A percentile compares a stretch with the other conserved stretches of the same genome.
Conservation (phyloP, 306 rosid species). For the Rubus idaeus region DNA sequence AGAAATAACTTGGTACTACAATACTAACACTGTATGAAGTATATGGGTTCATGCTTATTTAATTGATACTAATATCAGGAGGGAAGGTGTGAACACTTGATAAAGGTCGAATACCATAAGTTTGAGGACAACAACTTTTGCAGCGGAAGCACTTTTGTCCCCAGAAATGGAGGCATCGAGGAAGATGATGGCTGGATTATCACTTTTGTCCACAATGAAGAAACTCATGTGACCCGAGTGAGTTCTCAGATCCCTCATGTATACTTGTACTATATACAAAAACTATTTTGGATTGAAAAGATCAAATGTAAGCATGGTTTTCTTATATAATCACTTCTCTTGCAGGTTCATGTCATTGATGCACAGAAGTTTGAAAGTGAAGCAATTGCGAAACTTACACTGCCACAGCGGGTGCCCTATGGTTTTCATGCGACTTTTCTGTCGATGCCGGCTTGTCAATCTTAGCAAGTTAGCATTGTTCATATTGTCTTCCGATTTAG, state of each 20-base stretch:
- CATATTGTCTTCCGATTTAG: background rate
- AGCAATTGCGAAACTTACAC: conserved; percentile 25
- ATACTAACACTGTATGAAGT: no score
- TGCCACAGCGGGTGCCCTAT: conserved; percentile 39
- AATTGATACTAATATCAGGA: background rate
- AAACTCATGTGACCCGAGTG: conserved; percentile 40
- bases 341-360: conserved; percentile 34
- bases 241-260: background rate
- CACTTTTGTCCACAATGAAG: conserved; percentile 67
- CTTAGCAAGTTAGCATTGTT: background rate
- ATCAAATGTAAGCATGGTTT: no score
- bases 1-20: no score
- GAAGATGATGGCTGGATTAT: conserved; percentile 89
- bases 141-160: conserved; percentile 57
- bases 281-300: no score
- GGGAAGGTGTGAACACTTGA: background rate
- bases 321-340: background rate
- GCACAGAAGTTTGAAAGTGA: conserved; percentile 30
- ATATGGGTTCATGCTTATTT: background rate
- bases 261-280: no score
- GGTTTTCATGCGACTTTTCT: conserved; percentile 43
- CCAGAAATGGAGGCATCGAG: conserved; percentile 38
- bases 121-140: conserved; percentile 57
- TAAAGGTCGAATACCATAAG: conserved; percentile 54
- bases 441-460: background rate